Base-by-base conservation (phyloP, 78 protist genomes). In the Speleostelium caveatum region DNA sequence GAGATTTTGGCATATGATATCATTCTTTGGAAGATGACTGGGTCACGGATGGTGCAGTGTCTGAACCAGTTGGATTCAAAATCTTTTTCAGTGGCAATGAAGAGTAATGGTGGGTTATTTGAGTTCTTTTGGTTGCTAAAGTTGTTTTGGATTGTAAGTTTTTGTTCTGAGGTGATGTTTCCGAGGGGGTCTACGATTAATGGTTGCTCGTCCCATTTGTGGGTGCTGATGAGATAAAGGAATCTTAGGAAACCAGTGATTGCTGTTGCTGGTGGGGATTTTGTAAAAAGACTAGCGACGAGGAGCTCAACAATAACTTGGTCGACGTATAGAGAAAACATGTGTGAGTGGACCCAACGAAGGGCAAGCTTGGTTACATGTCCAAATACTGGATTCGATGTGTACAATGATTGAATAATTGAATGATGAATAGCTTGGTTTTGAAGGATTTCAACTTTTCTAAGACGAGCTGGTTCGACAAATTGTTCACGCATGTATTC, bases 81-180 rank as follows among this genome's bases (percentile, higher is more conserved):
- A 60, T 83, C 91, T 60, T 69, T 68, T 6, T 83, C 80, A 22
- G 91, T 83, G 26, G 91, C 91, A n/a, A 83, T 56, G 63, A 59
- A 83, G 14, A 83, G 24, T 0, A 83, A 22, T 60, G 91, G 91
- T 28, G 75, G 77, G 49, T 67, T 69, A 10, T n/a, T 4, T 2
- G 60, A 62, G 30, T 53, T 10, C 24, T 83, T 83, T 53, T 83
- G 91, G 26, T 39, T 14, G 0, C 56, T 74, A 58, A 83, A 69
- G 0, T 39, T 69, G 5, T n/a, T 22, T 56, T 83, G 19, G 68
- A 83, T 83, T 26, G 68, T 24, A 8, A 21, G 17, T 2, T 41
- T n/a, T 7, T 63, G 19, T 36, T 30, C 55, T 1, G 6, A 19
- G 1, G 41, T 62, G 26, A 83, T 16, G 8, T 33, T 12, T 16